Conservation (phyloP, 352 stramenopile genomes). For the Pythium folliculosum region DNA sequence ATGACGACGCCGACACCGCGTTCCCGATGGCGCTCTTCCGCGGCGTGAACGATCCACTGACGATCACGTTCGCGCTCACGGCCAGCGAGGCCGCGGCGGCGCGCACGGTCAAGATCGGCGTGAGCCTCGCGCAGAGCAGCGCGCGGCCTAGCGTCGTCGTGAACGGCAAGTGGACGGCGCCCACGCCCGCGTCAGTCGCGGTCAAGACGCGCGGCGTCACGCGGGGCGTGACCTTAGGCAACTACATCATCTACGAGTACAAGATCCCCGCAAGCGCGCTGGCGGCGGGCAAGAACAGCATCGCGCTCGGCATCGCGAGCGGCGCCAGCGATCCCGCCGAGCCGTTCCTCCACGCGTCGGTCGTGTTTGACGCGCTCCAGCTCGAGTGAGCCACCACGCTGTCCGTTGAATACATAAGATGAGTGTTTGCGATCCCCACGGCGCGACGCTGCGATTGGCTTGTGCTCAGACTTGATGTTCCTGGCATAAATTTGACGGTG, state of each 20-base stretch:
- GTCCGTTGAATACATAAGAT: too few species aligned
- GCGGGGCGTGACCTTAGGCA: conserved; percentile 41
- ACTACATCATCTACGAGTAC: conserved; percentile 59
- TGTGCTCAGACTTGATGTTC: too few species aligned
- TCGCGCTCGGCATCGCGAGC: conserved; percentile 44
- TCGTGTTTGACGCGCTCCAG: conserved; percentile 57
- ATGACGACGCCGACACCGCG: conserved; percentile 24
- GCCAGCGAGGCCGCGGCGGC: conserved; percentile 25
- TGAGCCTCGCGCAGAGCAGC: conserved; percentile 39
- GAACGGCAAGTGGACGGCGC: conserved; percentile 48
- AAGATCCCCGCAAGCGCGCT: conserved; percentile 42
- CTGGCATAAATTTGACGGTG: too few species aligned
- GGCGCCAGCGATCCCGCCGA: conserved; percentile 40
- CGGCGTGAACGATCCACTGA: conserved; percentile 43
- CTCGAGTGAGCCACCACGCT: conserved; percentile 28
- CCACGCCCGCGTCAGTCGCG: conserved; percentile 31
- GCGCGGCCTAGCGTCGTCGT: conserved; percentile 35
- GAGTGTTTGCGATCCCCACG: too few species aligned
- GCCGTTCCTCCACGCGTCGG: conserved; percentile 40
- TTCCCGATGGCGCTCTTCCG: conserved; percentile 57
- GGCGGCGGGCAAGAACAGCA: conserved; percentile 38
- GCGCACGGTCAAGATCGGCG: conserved; percentile 40
- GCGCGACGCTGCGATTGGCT: too few species aligned
- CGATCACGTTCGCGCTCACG: conserved; percentile 39
- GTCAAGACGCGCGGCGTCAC: conserved; percentile 54